Conservation (phyloP, 2,329 filamentous ascomycete genomes). For the Arthrobotrys entomopaga region DNA sequence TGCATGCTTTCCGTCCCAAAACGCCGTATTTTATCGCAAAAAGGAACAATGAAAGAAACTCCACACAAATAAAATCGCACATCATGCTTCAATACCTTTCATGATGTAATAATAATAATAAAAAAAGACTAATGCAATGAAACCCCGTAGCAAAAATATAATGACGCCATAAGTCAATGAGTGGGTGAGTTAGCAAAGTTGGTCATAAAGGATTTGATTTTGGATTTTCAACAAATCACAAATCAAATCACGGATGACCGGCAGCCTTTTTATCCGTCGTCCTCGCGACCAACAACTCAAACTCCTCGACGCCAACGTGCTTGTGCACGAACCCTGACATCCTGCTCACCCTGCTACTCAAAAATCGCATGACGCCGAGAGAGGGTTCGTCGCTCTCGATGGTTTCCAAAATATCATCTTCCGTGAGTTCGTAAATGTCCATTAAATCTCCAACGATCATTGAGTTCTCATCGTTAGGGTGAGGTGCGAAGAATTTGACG, state of each 20-base stretch:
- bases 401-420: conserved; percentile 45
- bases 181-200: background rate
- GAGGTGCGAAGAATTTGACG: conserved; percentile 31
- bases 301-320: conserved; percentile 48
- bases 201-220: too few relatives aligned
- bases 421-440: conserved; percentile 49
- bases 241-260: conserved; percentile 15
- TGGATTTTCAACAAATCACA: too few relatives aligned
- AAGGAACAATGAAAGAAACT: background rate
- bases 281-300: conserved; percentile 26
- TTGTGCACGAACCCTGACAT: conserved; percentile 51
- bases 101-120: background rate
- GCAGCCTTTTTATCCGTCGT: conserved; percentile 33
- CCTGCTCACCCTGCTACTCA: conserved; percentile 47
- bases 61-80: background rate
- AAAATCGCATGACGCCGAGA: conserved; percentile 29
- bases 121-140: conserved; percentile 1
- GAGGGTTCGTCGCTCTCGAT: conserved; percentile 38
- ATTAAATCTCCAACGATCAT: conserved; percentile 43
- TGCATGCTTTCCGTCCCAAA: conserved; percentile 15
- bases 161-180: background rate
- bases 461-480: conserved; percentile 23
- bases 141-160: background rate
- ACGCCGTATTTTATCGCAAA: conserved; percentile 15
- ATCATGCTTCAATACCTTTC: background rate